Conservation (phyloP, 345 rosid genomes). For the Isatis tinctoria region DNA sequence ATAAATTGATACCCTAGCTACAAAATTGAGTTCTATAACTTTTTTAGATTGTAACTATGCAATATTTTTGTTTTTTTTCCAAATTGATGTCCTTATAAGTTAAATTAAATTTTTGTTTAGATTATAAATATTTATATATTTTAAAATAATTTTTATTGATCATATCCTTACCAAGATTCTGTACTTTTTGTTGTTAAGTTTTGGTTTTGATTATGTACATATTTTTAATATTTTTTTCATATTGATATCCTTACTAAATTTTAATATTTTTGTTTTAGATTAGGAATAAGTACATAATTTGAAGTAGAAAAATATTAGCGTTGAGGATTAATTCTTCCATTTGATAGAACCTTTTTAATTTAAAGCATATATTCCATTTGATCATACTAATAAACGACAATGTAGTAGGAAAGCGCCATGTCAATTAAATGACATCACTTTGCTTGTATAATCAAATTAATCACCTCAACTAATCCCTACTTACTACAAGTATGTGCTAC, state of each 20-base stretch:
- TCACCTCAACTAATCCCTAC: conserved; percentile 25
- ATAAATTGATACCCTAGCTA: background rate
- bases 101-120: background rate
- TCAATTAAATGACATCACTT: conserved; percentile 10
- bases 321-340: background rate
- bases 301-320: background rate
- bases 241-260: background rate
- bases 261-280: background rate
- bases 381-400: conserved; percentile 2
- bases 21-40: background rate
- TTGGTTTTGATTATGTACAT: background rate
- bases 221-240: background rate
- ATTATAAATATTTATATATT: background rate
- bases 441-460: conserved; percentile 14
- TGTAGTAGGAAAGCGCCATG: conserved; percentile 9
- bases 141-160: background rate
- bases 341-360: background rate
- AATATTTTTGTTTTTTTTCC: background rate
- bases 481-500: conserved; percentile 18
- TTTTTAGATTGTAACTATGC: background rate
- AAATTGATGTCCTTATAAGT: background rate
- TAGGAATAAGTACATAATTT: background rate
- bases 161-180: background rate
- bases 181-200: background rate
- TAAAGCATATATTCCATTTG: background rate